Conservation (phyloP, 148 eudicot genomes). For the Persicaria tinctoria region DNA sequence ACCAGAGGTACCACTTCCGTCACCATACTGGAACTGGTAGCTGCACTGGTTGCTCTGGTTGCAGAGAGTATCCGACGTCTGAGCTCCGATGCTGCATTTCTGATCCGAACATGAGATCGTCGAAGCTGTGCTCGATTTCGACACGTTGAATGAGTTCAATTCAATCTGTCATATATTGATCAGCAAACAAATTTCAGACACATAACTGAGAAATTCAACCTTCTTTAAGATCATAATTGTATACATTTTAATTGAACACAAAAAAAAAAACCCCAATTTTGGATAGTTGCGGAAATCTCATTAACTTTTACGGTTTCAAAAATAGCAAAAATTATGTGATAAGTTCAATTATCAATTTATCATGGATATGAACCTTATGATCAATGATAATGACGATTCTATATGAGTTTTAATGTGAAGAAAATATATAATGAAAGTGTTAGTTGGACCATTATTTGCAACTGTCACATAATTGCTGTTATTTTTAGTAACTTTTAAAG, state of each 20-base stretch:
- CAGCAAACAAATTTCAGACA: not conserved
- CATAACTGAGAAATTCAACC: not conserved
- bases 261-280: too few relatives aligned
- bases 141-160: slow-evolving; percentile 55
- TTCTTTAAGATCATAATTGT: not conserved
- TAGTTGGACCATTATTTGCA: too few relatives aligned
- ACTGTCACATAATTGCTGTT: too few relatives aligned
- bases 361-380: too few relatives aligned
- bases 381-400: too few relatives aligned
- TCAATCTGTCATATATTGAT: slow-evolving; percentile 32
- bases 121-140: slow-evolving; percentile 59
- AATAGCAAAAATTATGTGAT: too few relatives aligned
- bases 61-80: slow-evolving; percentile 61
- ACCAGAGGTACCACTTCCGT: slow-evolving; percentile 92
- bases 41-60: slow-evolving; percentile 59
- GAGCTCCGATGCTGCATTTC: slow-evolving; percentile 57
- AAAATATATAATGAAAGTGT: too few relatives aligned
- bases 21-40: slow-evolving; percentile 90
- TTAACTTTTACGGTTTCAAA: too few relatives aligned
- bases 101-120: slow-evolving; percentile 62
- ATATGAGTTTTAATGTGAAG: too few relatives aligned
- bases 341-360: too few relatives aligned
- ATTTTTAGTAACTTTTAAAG: too few relatives aligned
- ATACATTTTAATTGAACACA: not conserved
- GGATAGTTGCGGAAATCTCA: too few relatives aligned